Conservation (phyloP, 2,329 filamentous ascomycete genomes). For the Phyllosticta paracitricarpa region DNA sequence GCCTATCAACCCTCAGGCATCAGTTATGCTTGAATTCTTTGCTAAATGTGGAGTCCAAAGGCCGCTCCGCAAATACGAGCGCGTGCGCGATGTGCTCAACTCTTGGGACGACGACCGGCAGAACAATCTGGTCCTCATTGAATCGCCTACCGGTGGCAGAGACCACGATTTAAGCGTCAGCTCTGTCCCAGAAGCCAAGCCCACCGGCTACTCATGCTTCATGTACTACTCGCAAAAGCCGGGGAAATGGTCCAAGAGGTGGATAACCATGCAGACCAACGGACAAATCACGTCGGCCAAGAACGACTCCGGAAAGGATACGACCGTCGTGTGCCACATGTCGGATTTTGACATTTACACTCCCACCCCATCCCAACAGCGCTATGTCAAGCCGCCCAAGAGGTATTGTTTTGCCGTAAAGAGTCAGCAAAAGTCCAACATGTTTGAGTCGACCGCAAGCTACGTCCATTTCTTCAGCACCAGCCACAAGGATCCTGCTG, state of each 20-base stretch:
- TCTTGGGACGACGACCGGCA: conserved; percentile 80
- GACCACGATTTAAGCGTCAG: conserved; percentile 51
- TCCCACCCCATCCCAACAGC: conserved; percentile 58
- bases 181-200: conserved; percentile 53
- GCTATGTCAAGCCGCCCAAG: conserved; percentile 72
- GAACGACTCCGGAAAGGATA: conserved; percentile 58
- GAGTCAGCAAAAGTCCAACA: conserved; percentile 76
- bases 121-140: conserved; percentile 61
- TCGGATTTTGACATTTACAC: conserved; percentile 89
- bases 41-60: conserved; percentile 67
- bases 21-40: conserved; percentile 71
- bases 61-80: conserved; percentile 75
- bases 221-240: conserved; percentile 73
- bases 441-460: conserved; percentile 73
- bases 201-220: conserved; percentile 56
- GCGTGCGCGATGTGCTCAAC: conserved; percentile 77
- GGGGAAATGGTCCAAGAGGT: conserved; percentile 83
- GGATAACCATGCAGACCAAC: conserved; percentile 59
- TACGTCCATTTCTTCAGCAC: conserved; percentile 90
- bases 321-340: conserved; percentile 65
- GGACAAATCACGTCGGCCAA: conserved; percentile 67
- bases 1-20: conserved; percentile 52
- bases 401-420: conserved; percentile 81
- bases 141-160: conserved; percentile 44
- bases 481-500: conserved; percentile 57